phyloP scores from a whole-genome alignment of 2,329 filamentous ascomycete species.

The Colletotrichum sp. region DNA sequence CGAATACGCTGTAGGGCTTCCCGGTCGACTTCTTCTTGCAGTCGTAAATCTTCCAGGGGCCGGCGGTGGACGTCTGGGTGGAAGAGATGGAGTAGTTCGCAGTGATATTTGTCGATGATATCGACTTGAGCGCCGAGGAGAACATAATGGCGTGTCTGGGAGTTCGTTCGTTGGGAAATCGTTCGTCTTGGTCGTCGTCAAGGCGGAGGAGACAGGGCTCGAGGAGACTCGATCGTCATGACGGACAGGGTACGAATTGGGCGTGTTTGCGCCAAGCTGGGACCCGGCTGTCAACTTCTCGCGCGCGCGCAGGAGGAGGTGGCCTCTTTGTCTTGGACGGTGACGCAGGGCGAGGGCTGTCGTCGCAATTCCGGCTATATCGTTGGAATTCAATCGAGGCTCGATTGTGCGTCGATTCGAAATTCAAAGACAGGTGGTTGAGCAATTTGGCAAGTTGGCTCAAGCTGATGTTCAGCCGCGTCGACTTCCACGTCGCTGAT shows the following conservation, averaged over 20 bases:
- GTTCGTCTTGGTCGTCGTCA: constrained; percentile 12
- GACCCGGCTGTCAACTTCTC: neutral
- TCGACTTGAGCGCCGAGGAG: constrained; percentile 90
- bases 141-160: constrained; percentile 64
- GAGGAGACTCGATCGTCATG: constrained; percentile 24
- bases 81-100: constrained; percentile 87
- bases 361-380: neutral
- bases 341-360: neutral
- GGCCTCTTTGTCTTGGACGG: neutral
- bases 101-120: constrained; percentile 87
- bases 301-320: neutral
- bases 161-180: neutral
- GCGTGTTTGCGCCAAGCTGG: constrained; percentile 15
- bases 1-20: constrained; percentile 87
- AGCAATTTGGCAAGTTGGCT: neutral
- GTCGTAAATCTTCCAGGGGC: constrained; percentile 97
- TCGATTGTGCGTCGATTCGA: neutral
- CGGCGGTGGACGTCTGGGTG: constrained; percentile 78
- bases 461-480: constrained; percentile 16
- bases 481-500: constrained; percentile 18
- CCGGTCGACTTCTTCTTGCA: constrained; percentile 96
- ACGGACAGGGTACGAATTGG: constrained; percentile 6
- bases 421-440: neutral
- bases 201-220: constrained; percentile 10
- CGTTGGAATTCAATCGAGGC: neutral